These are phyloP conservation scores for Alternaria panax DNA, from an alignment of 2,329 filamentous ascomycete genomes.

Conservation along the genomic window DNA sequence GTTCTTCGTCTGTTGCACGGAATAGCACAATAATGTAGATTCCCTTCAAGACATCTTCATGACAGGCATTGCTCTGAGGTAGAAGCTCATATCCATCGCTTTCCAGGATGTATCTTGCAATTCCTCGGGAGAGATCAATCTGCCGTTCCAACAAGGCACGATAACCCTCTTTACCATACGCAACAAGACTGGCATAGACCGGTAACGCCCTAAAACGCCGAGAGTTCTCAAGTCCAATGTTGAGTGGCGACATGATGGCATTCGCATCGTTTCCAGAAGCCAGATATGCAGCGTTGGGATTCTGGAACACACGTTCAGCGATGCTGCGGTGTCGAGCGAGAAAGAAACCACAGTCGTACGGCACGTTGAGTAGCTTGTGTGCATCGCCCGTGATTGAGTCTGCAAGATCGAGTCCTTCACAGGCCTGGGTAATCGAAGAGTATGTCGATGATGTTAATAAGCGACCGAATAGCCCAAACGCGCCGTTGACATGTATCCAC, in stretches of 20 bases:
- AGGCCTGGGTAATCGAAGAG: constrained; percentile 58
- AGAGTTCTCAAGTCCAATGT: constrained; percentile 90
- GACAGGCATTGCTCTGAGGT: constrained; percentile 55
- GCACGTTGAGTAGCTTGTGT: constrained; percentile 93
- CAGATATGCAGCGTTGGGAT: constrained; percentile 87
- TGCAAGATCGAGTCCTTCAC: constrained; percentile 75
- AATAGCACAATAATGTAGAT: constrained; percentile 80
- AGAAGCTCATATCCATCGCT: constrained; percentile 72
- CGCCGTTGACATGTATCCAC: constrained; percentile 91
- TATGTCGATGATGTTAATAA: constrained; percentile 69
- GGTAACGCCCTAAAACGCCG: constrained; percentile 90
- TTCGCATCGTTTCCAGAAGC: constrained; percentile 49
- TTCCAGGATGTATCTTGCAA: constrained; percentile 69
- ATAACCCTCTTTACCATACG: constrained; percentile 76
- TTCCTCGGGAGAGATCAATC: constrained; percentile 71
- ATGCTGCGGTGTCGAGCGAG: constrained; percentile 64
- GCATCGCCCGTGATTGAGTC: constrained; percentile 88
- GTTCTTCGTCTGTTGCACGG: constrained; percentile 67
- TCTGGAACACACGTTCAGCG: constrained; percentile 49
- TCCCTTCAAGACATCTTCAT: constrained; percentile 55
- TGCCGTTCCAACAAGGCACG: constrained; percentile 74
- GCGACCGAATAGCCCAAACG: constrained; percentile 84
- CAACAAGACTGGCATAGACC: constrained; percentile 79
- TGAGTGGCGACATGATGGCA: constrained; percentile 78
- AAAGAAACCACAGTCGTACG: constrained; percentile 93